Percentiles rank a stretch among this genome's conserved stretches.
Conservation (phyloP, 1,139 yeast genomes). For the Saccharomyces hybrid region DNA sequence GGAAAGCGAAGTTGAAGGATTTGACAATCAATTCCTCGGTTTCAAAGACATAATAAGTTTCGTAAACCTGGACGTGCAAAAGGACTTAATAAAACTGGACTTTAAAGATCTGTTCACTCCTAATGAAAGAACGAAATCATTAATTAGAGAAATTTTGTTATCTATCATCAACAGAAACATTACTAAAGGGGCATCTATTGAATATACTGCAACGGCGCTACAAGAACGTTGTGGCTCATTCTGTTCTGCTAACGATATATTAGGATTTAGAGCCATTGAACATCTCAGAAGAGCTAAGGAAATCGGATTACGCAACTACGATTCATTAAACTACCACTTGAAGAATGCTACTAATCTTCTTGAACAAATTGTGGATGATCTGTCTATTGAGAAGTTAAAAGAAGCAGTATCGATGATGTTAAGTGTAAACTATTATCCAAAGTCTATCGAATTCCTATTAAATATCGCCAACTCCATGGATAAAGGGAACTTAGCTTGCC, state of each 20-base stretch:
- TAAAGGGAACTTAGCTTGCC: conserved; percentile 47
- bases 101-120: conserved; percentile 77
- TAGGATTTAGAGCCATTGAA: conserved; percentile 90
- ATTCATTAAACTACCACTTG: conserved; percentile 60
- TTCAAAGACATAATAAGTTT: conserved; percentile 63
- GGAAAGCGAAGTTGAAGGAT: conserved; percentile 46
- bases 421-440: conserved; percentile 69
- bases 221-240: conserved; percentile 94
- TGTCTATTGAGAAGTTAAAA: conserved; percentile 71
- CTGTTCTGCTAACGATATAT: conserved; percentile 89
- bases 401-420: conserved; percentile 76
- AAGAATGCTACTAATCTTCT: conserved; percentile 68
- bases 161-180: conserved; percentile 85
- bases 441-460: conserved; percentile 77
- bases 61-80: conserved; percentile 58
- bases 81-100: conserved; percentile 54
- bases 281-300: conserved; percentile 81
- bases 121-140: conserved; percentile 47
- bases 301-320: conserved; percentile 60
- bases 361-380: conserved; percentile 70
- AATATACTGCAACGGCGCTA: conserved; percentile 74
- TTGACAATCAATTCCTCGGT: conserved; percentile 36
- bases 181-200: conserved; percentile 85
- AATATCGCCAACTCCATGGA: conserved; percentile 69
- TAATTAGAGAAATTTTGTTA: conserved; percentile 79